Conservation (phyloP, 306 rosid genomes). For the Canavalia ensiformis region DNA sequence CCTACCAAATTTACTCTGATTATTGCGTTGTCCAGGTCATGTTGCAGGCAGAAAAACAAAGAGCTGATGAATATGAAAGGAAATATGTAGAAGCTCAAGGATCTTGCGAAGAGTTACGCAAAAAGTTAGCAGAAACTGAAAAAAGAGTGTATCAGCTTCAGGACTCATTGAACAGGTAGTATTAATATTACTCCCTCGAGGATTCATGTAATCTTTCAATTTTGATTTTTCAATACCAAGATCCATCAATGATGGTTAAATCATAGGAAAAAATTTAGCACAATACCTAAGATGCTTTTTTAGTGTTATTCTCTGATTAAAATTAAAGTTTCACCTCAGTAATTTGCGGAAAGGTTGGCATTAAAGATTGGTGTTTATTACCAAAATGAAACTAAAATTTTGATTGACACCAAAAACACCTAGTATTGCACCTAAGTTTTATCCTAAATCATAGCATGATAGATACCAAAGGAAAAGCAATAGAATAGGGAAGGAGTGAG, state of each 20-base stretch:
- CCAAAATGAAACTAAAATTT: too few species aligned
- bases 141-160: constrained; percentile 83
- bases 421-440: too few species aligned
- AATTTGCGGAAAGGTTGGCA: too few species aligned
- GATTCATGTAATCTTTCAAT: constrained; percentile 41
- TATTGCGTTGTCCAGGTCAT: constrained; percentile 60
- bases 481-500: constrained; percentile 31
- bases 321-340: too few species aligned
- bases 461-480: constrained; percentile 34
- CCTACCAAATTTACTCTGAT: constrained; percentile 30
- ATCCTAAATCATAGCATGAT: not conserved
- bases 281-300: too few species aligned
- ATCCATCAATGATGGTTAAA: constrained; percentile 16
- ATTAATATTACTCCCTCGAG: constrained; percentile 53
- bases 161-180: constrained; percentile 90
- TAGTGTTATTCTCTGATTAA: too few species aligned
- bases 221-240: constrained; percentile 39
- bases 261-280: not conserved
- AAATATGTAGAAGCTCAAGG: constrained; percentile 69
- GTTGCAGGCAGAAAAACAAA: constrained; percentile 73
- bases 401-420: too few species aligned
- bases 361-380: too few species aligned
- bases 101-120: constrained; percentile 67
- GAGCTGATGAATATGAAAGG: constrained; percentile 76
- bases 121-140: constrained; percentile 76